Percentiles rank a stretch among this genome's conserved stretches.
These are phyloP conservation scores for Rhizophora mangle DNA, from an alignment of 345 rosid species.

Conservation along the genomic window DNA sequence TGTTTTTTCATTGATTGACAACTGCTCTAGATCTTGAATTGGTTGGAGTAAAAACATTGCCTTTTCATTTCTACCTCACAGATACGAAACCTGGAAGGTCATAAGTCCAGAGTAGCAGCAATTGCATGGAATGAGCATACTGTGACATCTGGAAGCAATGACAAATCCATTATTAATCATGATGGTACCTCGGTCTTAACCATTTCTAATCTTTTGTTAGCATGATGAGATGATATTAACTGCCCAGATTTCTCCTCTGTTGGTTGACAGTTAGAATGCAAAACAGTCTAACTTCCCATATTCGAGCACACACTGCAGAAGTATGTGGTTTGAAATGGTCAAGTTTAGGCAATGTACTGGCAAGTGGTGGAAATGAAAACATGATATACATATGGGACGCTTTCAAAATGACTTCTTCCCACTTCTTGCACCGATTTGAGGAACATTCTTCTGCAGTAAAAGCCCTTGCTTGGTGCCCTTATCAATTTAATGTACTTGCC, in stretches of 20 bases:
- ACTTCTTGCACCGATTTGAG: slow-evolving; percentile 31
- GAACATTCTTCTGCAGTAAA: slow-evolving; percentile 51
- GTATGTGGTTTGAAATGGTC: slow-evolving; percentile 57
- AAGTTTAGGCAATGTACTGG: slow-evolving; percentile 38
- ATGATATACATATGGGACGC: slow-evolving; percentile 47
- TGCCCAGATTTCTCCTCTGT: not conserved
- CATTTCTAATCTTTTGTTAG: not conserved
- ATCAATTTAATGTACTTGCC: slow-evolving; percentile 46
- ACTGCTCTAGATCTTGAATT: not conserved
- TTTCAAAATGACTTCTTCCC: slow-evolving; percentile 45
- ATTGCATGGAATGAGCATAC: slow-evolving; percentile 41
- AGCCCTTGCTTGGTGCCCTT: slow-evolving; percentile 63
- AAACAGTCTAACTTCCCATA: slow-evolving; percentile 23
- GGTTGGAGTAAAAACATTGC: not conserved
- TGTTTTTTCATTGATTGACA: not conserved
- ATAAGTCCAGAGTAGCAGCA: slow-evolving; percentile 32
- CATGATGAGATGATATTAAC: not conserved
- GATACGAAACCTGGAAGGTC: slow-evolving; percentile 42
- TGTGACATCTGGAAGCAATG: slow-evolving; percentile 49
- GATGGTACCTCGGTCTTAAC: slow-evolving; percentile 33
- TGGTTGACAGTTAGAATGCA: slow-evolving; percentile 35
- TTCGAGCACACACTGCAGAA: slow-evolving; percentile 38
- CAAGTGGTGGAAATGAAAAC: slow-evolving; percentile 62
- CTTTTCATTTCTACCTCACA: slow-evolving; percentile 5
- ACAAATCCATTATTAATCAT: slow-evolving; percentile 43